Percentiles rank a stretch among this genome's conserved stretches.
These are phyloP conservation scores for Tritrichomonas foetus DNA, from an alignment of 208 protist genomes.

Conservation along the genomic window DNA sequence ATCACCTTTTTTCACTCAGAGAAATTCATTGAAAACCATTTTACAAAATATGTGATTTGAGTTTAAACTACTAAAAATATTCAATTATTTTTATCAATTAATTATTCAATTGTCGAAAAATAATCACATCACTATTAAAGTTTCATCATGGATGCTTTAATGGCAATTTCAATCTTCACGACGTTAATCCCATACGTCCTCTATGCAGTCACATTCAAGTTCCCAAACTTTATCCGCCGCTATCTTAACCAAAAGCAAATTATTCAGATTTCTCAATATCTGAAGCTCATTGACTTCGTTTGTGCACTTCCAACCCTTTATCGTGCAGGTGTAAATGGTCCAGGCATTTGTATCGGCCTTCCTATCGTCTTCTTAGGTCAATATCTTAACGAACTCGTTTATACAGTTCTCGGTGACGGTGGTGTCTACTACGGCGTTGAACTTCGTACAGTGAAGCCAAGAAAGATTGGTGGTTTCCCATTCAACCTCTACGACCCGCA, in stretches of 20 bases:
- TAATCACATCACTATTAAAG: too few species aligned
- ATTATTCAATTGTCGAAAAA: too few species aligned
- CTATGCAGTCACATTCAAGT: background rate
- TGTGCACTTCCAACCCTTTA: background rate
- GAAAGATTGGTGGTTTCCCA: background rate
- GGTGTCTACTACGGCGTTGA: conserved; percentile 16
- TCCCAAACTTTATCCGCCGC: background rate
- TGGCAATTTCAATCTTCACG: background rate
- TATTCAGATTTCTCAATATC: background rate
- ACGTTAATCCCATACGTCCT: background rate
- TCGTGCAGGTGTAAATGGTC: background rate
- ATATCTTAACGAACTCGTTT: conserved; percentile 40
- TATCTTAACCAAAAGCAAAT: background rate
- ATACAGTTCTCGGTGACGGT: background rate
- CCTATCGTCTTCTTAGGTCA: background rate
- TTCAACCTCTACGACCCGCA: background rate
- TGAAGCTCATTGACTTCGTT: background rate
- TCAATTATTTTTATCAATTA: too few species aligned
- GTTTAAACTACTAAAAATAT: too few species aligned
- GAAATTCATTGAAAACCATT: too few species aligned
- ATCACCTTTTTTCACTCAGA: too few species aligned
- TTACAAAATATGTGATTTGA: too few species aligned
- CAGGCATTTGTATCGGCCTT: background rate
- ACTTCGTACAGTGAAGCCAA: background rate
- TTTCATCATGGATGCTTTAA: too few species aligned